Percentiles rank a stretch among this genome's conserved stretches.
Evolutionary conservation across 352 stramenopile species (phyloP).

Genomic region (Pythium brassicae): DNA sequence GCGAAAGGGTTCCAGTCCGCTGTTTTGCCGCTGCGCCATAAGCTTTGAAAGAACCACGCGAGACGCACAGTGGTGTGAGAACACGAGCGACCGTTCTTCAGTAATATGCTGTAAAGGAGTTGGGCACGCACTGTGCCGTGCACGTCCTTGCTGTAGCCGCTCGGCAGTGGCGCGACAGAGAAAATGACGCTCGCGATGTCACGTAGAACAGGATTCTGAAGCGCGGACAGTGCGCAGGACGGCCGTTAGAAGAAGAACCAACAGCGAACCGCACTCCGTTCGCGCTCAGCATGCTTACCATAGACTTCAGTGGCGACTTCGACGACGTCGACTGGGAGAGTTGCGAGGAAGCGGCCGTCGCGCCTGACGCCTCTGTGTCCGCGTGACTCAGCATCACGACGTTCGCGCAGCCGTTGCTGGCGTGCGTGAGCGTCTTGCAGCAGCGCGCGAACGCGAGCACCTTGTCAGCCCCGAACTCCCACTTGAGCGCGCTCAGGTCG

Average conservation of each 20-base stretch:
- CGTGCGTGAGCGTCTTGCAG: conserved; percentile 53
- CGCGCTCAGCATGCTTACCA: too few species aligned
- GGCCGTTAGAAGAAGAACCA: too few species aligned
- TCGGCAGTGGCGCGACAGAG: conserved; percentile 43
- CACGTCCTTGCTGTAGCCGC: conserved; percentile 73
- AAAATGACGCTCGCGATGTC: conserved; percentile 62
- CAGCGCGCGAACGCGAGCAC: conserved; percentile 58
- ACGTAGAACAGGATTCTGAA: conserved; percentile 28
- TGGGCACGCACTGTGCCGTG: conserved; percentile 49
- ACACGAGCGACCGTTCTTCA: too few species aligned
- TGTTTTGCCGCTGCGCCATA: conserved; percentile 30
- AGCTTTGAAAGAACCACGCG: conserved; percentile 26
- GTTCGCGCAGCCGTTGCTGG: conserved; percentile 41
- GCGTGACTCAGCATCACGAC: conserved; percentile 55
- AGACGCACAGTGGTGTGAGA: not conserved
- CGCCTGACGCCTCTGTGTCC: conserved; percentile 56
- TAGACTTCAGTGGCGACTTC: too few species aligned
- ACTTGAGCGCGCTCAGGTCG: conserved; percentile 58
- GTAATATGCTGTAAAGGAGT: not conserved
- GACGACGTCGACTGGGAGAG: too few species aligned
- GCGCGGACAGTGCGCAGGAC: not conserved
- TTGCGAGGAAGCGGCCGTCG: too few species aligned
- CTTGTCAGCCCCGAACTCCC: conserved; percentile 34
- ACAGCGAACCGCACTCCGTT: too few species aligned
- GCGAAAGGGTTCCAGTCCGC: conserved; percentile 18